Percentiles rank a stretch among this genome's conserved stretches.
Evolutionary conservation across 1,284 basidiomycete genomes (phyloP).

Genomic region (Cryptococcus sp.): DNA sequence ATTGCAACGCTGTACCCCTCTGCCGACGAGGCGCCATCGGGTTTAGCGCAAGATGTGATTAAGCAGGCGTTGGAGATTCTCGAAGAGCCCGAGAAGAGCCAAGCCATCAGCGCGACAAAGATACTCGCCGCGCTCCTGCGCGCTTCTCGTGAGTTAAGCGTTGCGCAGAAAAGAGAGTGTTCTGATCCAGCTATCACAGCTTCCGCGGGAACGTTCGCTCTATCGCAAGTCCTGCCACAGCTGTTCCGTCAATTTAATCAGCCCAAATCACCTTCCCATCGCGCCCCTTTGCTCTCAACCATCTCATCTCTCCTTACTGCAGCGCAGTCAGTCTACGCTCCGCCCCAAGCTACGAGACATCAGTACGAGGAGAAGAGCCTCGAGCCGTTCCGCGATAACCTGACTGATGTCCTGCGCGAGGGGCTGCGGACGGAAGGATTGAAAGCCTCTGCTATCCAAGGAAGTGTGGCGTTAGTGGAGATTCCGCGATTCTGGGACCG

Average conservation of each 20-base stretch:
- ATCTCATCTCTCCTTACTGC: conserved; percentile 54
- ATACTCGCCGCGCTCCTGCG: conserved; percentile 73
- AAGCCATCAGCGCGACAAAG: conserved; percentile 80
- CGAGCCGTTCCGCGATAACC: conserved; percentile 69
- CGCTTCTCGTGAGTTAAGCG: conserved; percentile 65
- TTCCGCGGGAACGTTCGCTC: conserved; percentile 67
- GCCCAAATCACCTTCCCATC: conserved; percentile 73
- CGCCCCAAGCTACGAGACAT: conserved; percentile 29
- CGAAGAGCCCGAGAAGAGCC: conserved; percentile 85
- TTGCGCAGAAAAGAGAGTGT: neutral
- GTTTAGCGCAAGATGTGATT: conserved; percentile 70
- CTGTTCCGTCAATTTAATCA: conserved; percentile 73
- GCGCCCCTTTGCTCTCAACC: conserved; percentile 69
- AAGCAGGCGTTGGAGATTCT: conserved; percentile 77
- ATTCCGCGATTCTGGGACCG: conserved; percentile 66
- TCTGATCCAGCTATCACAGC: conserved; percentile 56
- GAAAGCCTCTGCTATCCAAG: conserved; percentile 60
- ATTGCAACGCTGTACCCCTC: conserved; percentile 69
- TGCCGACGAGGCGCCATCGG: conserved; percentile 53
- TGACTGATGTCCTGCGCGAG: conserved; percentile 55
- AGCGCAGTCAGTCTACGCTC: conserved; percentile 45
- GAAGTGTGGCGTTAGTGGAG: conserved; percentile 64
- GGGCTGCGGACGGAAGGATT: conserved; percentile 56
- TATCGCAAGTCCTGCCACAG: conserved; percentile 69
- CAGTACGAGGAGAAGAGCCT: conserved; percentile 57